These are phyloP conservation scores for Closterium sp. DNA, from an alignment of 139 green algal genomes.

Conservation along the genomic window DNA sequence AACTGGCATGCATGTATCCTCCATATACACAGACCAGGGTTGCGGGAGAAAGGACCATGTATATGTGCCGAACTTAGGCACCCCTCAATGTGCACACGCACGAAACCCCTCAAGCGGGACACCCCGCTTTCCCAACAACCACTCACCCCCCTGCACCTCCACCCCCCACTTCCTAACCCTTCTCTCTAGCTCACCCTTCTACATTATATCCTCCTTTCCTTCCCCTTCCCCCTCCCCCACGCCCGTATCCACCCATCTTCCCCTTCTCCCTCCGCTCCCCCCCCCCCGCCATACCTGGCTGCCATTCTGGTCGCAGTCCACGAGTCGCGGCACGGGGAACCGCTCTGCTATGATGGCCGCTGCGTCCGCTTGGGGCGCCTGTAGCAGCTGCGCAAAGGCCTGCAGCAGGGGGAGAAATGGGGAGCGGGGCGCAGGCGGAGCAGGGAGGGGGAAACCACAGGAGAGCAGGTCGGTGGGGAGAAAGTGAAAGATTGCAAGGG, in stretches of 20 bases:
- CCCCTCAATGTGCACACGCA: too few relatives aligned
- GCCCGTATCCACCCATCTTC: too few relatives aligned
- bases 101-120: too few relatives aligned
- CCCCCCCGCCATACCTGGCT: slow-evolving; percentile 58
- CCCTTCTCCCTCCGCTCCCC: background rate
- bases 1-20: background rate
- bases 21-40: background rate
- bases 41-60: too few relatives aligned
- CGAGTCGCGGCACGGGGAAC: slow-evolving; percentile 88
- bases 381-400: slow-evolving; percentile 43
- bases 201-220: background rate
- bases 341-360: slow-evolving; percentile 73
- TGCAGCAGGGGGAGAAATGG: background rate
- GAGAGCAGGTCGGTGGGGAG: background rate
- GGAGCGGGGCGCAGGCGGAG: background rate
- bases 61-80: too few relatives aligned
- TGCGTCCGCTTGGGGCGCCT: slow-evolving; percentile 52
- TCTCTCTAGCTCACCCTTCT: too few relatives aligned
- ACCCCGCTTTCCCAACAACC: too few relatives aligned
- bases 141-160: background rate
- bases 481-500: background rate
- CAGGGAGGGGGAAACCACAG: background rate
- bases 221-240: background rate
- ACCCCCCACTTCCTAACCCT: background rate
- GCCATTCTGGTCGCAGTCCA: slow-evolving; percentile 97